These are phyloP conservation scores for Scheffersomyces lignicola DNA, from an alignment of 1,139 yeast species.

Conservation along the genomic window DNA sequence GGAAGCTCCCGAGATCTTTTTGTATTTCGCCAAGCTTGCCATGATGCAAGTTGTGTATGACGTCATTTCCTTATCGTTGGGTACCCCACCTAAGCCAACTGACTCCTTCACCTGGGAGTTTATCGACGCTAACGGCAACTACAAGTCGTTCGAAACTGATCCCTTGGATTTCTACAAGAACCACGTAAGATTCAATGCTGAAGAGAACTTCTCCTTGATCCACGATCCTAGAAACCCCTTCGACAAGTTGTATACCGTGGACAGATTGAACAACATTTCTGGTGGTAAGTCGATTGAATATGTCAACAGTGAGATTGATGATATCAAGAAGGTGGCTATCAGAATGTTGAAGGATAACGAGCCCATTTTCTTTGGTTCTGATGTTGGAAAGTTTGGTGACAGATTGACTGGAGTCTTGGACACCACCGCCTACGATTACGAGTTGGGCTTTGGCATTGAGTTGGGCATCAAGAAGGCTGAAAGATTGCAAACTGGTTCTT, in stretches of 20 bases:
- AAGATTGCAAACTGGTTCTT: constrained; percentile 54
- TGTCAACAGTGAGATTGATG: constrained; percentile 62
- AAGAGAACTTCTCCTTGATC: constrained; percentile 62
- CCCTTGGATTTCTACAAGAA: constrained; percentile 63
- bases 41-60: constrained; percentile 65
- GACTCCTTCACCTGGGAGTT: constrained; percentile 74
- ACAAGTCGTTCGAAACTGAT: constrained; percentile 51
- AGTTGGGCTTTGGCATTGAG: constrained; percentile 59
- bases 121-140: constrained; percentile 68
- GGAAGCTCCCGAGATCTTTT: constrained; percentile 22
- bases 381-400: constrained; percentile 73
- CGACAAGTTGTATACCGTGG: constrained; percentile 64
- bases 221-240: constrained; percentile 79
- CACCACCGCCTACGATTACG: constrained; percentile 63
- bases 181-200: constrained; percentile 52
- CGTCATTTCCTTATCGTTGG: constrained; percentile 64
- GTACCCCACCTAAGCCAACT: constrained; percentile 73
- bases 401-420: constrained; percentile 68
- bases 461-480: constrained; percentile 52
- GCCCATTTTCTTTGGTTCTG: constrained; percentile 84
- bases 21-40: constrained; percentile 36
- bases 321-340: constrained; percentile 60
- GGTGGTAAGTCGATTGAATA: constrained; percentile 70
- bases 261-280: constrained; percentile 67
- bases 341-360: constrained; percentile 67